phyloP scores from a whole-genome alignment of 805 yeast genomes.

The Hanseniaspora jakobsenii region DNA sequence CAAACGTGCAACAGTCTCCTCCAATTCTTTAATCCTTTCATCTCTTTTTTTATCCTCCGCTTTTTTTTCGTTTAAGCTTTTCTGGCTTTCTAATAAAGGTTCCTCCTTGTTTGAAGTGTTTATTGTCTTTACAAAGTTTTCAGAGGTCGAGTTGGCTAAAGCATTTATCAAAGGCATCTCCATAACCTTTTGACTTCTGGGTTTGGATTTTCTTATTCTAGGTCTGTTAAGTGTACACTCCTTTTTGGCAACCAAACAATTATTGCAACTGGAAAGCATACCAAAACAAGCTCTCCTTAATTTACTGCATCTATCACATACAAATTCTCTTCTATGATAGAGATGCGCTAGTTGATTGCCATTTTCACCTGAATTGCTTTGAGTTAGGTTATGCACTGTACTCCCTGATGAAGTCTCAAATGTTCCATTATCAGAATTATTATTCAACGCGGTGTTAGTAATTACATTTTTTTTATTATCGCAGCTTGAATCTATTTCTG shows the following conservation, averaged over 20 bases:
- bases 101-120: too few relatives aligned
- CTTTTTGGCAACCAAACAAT: constrained; percentile 17
- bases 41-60: too few relatives aligned
- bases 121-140: neutral
- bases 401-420: too few relatives aligned
- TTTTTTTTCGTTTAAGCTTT: too few relatives aligned
- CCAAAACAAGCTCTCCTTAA: constrained; percentile 19
- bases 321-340: constrained; percentile 15
- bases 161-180: constrained; percentile 5
- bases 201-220: constrained; percentile 17
- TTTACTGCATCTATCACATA: constrained; percentile 18
- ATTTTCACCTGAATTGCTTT: too few relatives aligned
- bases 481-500: neutral
- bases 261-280: constrained; percentile 14
- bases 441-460: neutral
- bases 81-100: too few relatives aligned
- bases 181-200: constrained; percentile 16
- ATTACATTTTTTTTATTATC: neutral
- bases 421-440: too few relatives aligned
- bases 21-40: neutral
- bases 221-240: constrained; percentile 15
- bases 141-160: neutral
- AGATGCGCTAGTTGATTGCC: constrained; percentile 9
- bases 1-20: neutral
- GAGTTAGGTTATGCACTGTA: too few relatives aligned